Conservation (phyloP, 495 filamentous ascomycete species). For the Entonaema liquescens region DNA sequence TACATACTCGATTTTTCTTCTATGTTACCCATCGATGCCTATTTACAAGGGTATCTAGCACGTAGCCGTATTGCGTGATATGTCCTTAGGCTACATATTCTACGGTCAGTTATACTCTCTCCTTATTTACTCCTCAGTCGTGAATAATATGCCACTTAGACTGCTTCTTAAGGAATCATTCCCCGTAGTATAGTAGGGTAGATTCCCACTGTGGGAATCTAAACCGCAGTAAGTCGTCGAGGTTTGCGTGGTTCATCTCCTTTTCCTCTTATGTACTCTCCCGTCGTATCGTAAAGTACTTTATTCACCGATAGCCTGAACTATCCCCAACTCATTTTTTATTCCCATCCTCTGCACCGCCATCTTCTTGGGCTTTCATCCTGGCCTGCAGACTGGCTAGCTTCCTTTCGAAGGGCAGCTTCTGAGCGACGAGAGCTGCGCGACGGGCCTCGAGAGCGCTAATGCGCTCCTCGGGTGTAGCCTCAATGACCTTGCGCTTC, state of each 20-base stretch:
- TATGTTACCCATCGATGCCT: neutral
- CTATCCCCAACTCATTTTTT: neutral
- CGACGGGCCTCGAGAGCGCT: conserved; percentile 48
- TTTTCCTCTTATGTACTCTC: neutral
- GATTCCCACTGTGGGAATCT: neutral
- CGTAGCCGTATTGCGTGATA: neutral
- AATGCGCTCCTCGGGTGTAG: conserved; percentile 49
- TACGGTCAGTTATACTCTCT: neutral
- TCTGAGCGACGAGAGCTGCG: conserved; percentile 45
- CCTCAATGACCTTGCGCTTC: conserved; percentile 45
- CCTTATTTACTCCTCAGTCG: too few species aligned
- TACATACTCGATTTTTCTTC: neutral
- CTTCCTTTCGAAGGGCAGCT: conserved; percentile 50
- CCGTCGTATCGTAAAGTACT: neutral
- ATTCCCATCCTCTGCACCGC: neutral
- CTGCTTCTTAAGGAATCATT: neutral
- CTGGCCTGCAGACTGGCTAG: conserved; percentile 46
- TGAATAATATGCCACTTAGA: neutral
- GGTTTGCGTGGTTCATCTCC: neutral
- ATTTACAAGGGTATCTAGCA: neutral
- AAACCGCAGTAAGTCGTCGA: neutral
- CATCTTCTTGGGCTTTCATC: conserved; percentile 29
- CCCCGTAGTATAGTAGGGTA: neutral
- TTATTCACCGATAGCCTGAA: neutral
- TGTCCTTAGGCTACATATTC: neutral